These are phyloP conservation scores for Rasamsonia emersonii DNA, from an alignment of 2,329 filamentous ascomycete species.

Conservation along the genomic window DNA sequence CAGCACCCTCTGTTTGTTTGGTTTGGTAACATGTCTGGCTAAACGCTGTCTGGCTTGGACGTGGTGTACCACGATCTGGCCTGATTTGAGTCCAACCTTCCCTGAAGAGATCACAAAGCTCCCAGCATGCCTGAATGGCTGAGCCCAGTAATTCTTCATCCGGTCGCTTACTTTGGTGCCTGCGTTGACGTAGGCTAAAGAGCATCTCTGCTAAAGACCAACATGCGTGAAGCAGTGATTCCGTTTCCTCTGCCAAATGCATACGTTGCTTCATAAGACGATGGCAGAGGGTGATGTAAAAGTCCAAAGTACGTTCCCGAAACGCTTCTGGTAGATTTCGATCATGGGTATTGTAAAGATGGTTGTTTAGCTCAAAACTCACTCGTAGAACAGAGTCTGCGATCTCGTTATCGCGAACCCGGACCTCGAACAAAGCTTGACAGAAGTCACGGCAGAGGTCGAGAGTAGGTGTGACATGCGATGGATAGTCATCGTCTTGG, in stretches of 20 bases:
- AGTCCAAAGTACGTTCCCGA: slow-evolving; percentile 80
- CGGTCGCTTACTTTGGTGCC: slow-evolving; percentile 59
- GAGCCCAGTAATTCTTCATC: slow-evolving; percentile 81
- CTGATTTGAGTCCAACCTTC: slow-evolving; percentile 86
- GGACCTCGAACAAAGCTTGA: slow-evolving; percentile 79
- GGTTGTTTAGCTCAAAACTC: slow-evolving; percentile 91
- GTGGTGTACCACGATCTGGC: slow-evolving; percentile 75
- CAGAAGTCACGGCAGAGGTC: slow-evolving; percentile 89
- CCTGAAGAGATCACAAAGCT: slow-evolving; percentile 84
- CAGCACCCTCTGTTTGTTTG: slow-evolving; percentile 30
- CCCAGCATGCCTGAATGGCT: slow-evolving; percentile 89
- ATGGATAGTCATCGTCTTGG: slow-evolving; percentile 60
- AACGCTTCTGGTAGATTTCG: slow-evolving; percentile 76
- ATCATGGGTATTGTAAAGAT: slow-evolving; percentile 88
- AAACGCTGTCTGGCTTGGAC: slow-evolving; percentile 70
- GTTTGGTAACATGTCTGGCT: slow-evolving; percentile 48
- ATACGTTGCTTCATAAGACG: slow-evolving; percentile 90
- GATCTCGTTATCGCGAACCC: slow-evolving; percentile 66
- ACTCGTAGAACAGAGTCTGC: slow-evolving; percentile 82
- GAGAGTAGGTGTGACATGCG: slow-evolving; percentile 64
- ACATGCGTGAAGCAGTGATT: slow-evolving; percentile 74
- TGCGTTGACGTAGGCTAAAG: slow-evolving; percentile 79
- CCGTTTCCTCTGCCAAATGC: slow-evolving; percentile 69
- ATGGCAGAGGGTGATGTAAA: slow-evolving; percentile 89
- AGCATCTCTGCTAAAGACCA: slow-evolving; percentile 91